Evolutionary conservation across 768 basidiomycete genomes (phyloP).

Genomic region (Boletus sensibilis): DNA sequence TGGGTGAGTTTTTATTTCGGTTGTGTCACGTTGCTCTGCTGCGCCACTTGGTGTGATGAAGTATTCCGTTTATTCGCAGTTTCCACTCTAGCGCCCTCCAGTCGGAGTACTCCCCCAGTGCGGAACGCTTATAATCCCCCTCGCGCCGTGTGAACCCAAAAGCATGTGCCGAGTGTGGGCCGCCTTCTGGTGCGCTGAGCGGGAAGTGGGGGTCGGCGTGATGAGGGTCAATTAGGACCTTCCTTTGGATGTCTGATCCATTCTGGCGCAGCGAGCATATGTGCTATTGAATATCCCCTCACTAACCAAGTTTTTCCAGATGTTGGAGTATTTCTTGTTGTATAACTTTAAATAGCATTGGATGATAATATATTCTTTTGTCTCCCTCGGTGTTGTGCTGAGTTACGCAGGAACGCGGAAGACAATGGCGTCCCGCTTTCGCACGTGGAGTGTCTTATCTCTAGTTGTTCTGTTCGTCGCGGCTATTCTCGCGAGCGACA

Average conservation of each 20-base stretch:
- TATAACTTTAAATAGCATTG: background rate
- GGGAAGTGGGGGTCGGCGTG: conserved; percentile 68
- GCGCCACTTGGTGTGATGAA: conserved; percentile 49
- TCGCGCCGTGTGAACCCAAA: conserved; percentile 67
- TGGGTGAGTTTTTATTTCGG: conserved; percentile 25
- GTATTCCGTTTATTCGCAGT: conserved; percentile 78
- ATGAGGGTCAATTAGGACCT: conserved; percentile 69
- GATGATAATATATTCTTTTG: background rate
- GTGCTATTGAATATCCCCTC: background rate
- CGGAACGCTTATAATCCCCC: conserved; percentile 73
- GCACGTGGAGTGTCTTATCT: too few relatives aligned
- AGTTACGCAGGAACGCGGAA: background rate
- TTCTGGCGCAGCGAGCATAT: conserved; percentile 28
- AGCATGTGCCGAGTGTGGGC: conserved; percentile 62
- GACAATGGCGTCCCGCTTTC: background rate
- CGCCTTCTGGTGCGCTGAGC: conserved; percentile 67
- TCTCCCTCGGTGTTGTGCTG: background rate
- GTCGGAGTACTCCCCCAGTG: conserved; percentile 70
- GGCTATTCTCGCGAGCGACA: background rate
- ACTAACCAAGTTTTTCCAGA: conserved; percentile 15
- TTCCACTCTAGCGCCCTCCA: conserved; percentile 75
- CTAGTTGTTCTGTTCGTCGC: background rate
- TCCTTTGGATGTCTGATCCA: conserved; percentile 88
- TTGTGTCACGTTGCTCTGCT: conserved; percentile 12
- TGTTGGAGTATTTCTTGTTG: background rate